phyloP scores from a whole-genome alignment of 108 stramenopile species.

The Nitzschia sp. region DNA sequence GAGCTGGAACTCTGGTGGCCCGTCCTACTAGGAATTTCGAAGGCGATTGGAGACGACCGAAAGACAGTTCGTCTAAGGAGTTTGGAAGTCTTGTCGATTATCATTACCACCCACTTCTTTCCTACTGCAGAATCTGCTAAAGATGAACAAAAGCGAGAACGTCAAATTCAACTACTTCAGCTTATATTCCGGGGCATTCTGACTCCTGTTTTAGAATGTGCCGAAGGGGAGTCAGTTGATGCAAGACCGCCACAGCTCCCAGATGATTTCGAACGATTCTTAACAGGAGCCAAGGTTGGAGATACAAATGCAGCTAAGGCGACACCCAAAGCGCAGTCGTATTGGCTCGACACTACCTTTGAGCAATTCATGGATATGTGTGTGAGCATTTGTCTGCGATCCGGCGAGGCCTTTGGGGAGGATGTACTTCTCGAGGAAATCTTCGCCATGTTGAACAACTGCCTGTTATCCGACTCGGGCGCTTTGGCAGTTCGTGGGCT shows the following conservation, averaged over 20 bases:
- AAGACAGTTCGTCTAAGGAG: slow-evolving; percentile 60
- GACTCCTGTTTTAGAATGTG: slow-evolving; percentile 82
- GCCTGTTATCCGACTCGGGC: slow-evolving; percentile 79
- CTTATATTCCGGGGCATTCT: slow-evolving; percentile 80
- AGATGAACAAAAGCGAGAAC: slow-evolving; percentile 27
- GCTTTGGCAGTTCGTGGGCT: slow-evolving; percentile 73
- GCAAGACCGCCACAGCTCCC: slow-evolving; percentile 52
- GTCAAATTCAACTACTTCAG: slow-evolving; percentile 77
- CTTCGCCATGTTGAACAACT: slow-evolving; percentile 83
- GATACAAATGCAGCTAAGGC: slow-evolving; percentile 16
- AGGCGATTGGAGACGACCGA: slow-evolving; percentile 83
- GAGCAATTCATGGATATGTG: slow-evolving; percentile 81
- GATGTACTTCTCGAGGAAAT: slow-evolving; percentile 75
- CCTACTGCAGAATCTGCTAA: slow-evolving; percentile 16
- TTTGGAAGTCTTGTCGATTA: slow-evolving; percentile 56
- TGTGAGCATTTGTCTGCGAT: slow-evolving; percentile 64
- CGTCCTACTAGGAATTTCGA: slow-evolving; percentile 88
- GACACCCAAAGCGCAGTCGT: slow-evolving; percentile 5
- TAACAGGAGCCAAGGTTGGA: slow-evolving; percentile 18
- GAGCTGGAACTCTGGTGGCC: slow-evolving; percentile 97
- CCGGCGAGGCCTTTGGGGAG: slow-evolving; percentile 60
- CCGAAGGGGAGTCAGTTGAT: slow-evolving; percentile 34
- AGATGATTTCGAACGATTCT: slow-evolving; percentile 71
- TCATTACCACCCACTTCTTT: slow-evolving; percentile 77
- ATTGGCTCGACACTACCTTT: slow-evolving; percentile 81